phyloP scores from a whole-genome alignment of 176 grass and related monocot species.

The Urochloa ruziziensis region DNA sequence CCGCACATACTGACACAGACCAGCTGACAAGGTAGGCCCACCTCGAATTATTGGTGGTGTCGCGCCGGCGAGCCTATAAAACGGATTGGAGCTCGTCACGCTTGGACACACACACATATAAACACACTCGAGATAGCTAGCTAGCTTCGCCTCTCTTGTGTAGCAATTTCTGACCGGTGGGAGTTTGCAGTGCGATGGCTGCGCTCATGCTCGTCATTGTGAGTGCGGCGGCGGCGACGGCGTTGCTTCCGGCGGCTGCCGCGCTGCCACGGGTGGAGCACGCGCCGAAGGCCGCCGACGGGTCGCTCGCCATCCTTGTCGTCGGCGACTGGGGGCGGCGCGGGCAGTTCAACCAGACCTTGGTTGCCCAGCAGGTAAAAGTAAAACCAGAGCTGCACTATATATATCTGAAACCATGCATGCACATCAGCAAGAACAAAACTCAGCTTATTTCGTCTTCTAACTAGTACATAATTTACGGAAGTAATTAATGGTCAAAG shows the following conservation, averaged over 20 bases:
- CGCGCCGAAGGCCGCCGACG: slow-evolving; percentile 36
- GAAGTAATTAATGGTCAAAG: too few species aligned
- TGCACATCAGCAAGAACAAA: too few species aligned
- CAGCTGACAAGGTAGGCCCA: too few species aligned
- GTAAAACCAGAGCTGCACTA: too few species aligned
- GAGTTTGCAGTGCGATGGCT: background rate
- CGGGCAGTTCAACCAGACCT: slow-evolving; percentile 69
- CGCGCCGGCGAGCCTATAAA: too few species aligned
- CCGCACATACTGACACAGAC: too few species aligned
- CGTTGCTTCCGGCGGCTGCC: background rate
- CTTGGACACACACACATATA: background rate
- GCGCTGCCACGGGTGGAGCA: slow-evolving; percentile 55
- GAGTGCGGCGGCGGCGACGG: background rate
- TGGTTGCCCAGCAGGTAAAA: slow-evolving; percentile 63
- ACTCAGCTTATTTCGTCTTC: too few species aligned
- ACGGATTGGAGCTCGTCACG: too few species aligned
- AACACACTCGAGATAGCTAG: background rate
- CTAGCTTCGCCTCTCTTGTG: background rate
- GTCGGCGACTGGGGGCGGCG: slow-evolving; percentile 73
- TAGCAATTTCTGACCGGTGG: too few species aligned
- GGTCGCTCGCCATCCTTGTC: slow-evolving; percentile 53
- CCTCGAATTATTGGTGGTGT: too few species aligned
- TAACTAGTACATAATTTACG: too few species aligned
- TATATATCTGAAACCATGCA: too few species aligned
- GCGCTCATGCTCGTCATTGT: background rate